Evolutionary conservation across 305 asterid genomes (phyloP).

Genomic region (Monarda citriodora): DNA sequence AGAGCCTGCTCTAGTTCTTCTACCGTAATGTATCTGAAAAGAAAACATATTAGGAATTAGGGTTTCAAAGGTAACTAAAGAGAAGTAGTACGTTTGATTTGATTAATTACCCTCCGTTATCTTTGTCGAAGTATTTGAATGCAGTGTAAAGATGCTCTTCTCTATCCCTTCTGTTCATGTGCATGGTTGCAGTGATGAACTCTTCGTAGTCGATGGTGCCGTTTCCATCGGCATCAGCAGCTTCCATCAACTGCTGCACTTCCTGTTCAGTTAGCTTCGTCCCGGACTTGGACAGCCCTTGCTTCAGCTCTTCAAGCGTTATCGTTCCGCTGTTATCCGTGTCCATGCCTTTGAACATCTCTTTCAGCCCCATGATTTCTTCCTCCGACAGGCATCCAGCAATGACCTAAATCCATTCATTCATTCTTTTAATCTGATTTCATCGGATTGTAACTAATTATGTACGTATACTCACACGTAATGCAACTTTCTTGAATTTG

Average conservation of each 20-base stretch:
- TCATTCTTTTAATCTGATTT: too few relatives aligned
- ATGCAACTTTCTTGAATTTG: conserved; percentile 96
- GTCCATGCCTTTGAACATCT: conserved; percentile 94
- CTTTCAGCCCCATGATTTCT: conserved; percentile 93
- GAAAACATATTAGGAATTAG: too few relatives aligned
- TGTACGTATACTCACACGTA: too few relatives aligned
- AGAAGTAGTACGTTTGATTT: too few relatives aligned
- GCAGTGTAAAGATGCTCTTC: conserved; percentile 98
- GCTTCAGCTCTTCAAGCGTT: conserved; percentile 93
- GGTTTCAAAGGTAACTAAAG: too few relatives aligned
- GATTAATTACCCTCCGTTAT: conserved; percentile 96
- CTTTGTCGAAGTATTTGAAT: conserved; percentile 95
- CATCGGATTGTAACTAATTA: too few relatives aligned
- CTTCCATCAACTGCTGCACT: conserved; percentile 95
- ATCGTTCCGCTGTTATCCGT: conserved; percentile 91
- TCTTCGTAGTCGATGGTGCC: conserved; percentile 97
- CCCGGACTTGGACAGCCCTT: conserved; percentile 86
- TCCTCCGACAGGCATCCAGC: conserved; percentile 97
- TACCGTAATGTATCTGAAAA: too few relatives aligned
- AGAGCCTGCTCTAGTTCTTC: too few relatives aligned
- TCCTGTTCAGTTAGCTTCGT: conserved; percentile 89
- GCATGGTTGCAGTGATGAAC: conserved; percentile 98
- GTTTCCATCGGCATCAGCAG: conserved; percentile 98
- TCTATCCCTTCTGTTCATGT: conserved; percentile 89
- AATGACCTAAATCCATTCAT: too few relatives aligned